Evolutionary conservation across 768 basidiomycete genomes (phyloP).

Genomic region (Hericium rajendrae): DNA sequence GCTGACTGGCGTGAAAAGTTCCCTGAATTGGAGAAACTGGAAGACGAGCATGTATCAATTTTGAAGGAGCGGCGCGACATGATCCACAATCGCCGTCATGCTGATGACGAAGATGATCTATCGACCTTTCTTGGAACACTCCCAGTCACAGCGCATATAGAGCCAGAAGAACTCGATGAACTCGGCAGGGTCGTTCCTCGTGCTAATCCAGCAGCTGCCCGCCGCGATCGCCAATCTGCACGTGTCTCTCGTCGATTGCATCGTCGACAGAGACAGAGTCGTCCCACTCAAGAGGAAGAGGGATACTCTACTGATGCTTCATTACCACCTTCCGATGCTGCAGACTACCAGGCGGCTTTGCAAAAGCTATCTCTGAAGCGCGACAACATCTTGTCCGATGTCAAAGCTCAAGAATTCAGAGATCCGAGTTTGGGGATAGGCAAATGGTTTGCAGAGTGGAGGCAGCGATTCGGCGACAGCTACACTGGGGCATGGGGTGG

Average conservation of each 20-base stretch:
- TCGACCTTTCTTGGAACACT: slow-evolving; percentile 54
- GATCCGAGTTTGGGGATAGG: slow-evolving; percentile 70
- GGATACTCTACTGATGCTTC: slow-evolving; percentile 85
- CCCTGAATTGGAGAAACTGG: slow-evolving; percentile 67
- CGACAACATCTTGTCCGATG: slow-evolving; percentile 64
- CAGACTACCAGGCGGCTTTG: slow-evolving; percentile 60
- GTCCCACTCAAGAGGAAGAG: slow-evolving; percentile 41
- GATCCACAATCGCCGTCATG: slow-evolving; percentile 52
- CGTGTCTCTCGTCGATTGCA: slow-evolving; percentile 46
- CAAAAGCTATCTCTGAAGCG: slow-evolving; percentile 40
- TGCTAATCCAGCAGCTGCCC: slow-evolving; percentile 34
- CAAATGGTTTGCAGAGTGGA: slow-evolving; percentile 60
- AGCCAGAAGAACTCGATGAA: slow-evolving; percentile 48
- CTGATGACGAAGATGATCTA: slow-evolving; percentile 78
- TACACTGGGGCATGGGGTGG: slow-evolving; percentile 89
- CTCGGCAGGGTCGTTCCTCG: slow-evolving; percentile 42
- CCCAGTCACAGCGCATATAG: slow-evolving; percentile 19
- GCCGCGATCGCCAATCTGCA: slow-evolving; percentile 48
- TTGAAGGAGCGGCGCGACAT: slow-evolving; percentile 68
- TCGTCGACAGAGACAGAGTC: slow-evolving; percentile 26
- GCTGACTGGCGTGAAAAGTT: slow-evolving; percentile 36
- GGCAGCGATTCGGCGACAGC: slow-evolving; percentile 65
- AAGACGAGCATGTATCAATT: slow-evolving; percentile 64
- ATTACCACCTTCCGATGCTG: slow-evolving; percentile 52
- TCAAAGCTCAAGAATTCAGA: slow-evolving; percentile 73